A percentile compares a stretch with the other conserved stretches of the same genome.
Conservation (phyloP, 352 stramenopile genomes). For the Phytophthora lateralis region DNA sequence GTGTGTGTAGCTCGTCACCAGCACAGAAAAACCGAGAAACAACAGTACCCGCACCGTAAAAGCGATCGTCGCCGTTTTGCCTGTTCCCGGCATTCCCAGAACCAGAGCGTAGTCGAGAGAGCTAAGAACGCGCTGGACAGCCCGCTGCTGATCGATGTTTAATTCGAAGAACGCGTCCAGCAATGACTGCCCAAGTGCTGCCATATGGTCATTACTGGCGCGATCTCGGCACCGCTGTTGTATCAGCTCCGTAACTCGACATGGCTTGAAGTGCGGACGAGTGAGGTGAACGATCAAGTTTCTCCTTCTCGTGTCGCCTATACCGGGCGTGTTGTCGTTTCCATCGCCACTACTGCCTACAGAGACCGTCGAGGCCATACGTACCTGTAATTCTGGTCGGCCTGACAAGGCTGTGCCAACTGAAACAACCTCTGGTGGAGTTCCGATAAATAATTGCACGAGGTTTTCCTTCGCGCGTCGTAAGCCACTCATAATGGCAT, state of each 20-base stretch:
- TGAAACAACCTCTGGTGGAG: constrained; percentile 46
- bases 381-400: constrained; percentile 42
- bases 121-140: constrained; percentile 78
- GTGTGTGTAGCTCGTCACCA: constrained; percentile 98
- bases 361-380: constrained; percentile 21
- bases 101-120: constrained; percentile 95
- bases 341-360: constrained; percentile 16
- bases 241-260: constrained; percentile 48
- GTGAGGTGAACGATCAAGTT: constrained; percentile 70
- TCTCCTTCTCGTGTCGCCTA: constrained; percentile 55
- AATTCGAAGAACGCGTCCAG: constrained; percentile 62
- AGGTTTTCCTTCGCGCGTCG: constrained; percentile 80
- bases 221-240: constrained; percentile 38
- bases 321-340: constrained; percentile 25
- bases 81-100: constrained; percentile 95
- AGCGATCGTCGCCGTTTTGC: constrained; percentile 96
- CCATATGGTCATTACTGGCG: constrained; percentile 14
- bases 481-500: constrained; percentile 69
- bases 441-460: constrained; percentile 69
- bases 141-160: constrained; percentile 81
- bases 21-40: constrained; percentile 91
- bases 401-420: constrained; percentile 39
- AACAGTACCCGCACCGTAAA: constrained; percentile 94
- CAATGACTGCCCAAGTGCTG: constrained; percentile 30
- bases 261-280: constrained; percentile 65